These are phyloP conservation scores for Paraphoma chrysanthemicola DNA, from an alignment of 2,329 filamentous ascomycete species.

Conservation along the genomic window DNA sequence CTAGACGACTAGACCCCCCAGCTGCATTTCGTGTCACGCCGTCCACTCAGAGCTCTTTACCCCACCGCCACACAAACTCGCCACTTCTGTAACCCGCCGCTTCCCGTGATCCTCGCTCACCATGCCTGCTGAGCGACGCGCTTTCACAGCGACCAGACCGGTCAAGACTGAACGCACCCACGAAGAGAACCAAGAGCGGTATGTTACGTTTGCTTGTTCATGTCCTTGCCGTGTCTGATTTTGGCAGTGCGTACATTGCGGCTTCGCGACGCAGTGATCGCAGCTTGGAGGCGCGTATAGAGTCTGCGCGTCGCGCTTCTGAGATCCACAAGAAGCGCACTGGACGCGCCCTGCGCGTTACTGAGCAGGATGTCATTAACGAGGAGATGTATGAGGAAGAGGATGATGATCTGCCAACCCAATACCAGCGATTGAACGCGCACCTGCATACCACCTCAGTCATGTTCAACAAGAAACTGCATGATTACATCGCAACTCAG, in stretches of 20 bases:
- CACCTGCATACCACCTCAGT: constrained; percentile 67
- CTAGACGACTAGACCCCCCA: constrained; percentile 13
- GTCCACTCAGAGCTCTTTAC: background rate
- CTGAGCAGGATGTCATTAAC: constrained; percentile 83
- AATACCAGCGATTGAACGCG: constrained; percentile 68
- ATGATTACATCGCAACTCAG: constrained; percentile 64
- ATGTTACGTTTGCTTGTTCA: constrained; percentile 19
- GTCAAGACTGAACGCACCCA: constrained; percentile 76
- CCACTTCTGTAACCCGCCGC: constrained; percentile 13
- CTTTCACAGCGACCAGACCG: constrained; percentile 45
- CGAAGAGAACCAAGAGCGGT: constrained; percentile 80
- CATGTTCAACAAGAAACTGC: constrained; percentile 68
- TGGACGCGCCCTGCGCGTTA: constrained; percentile 80
- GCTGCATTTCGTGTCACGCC: constrained; percentile 1
- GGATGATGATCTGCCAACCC: constrained; percentile 77
- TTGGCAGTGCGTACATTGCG: constrained; percentile 81
- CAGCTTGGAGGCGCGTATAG: constrained; percentile 83
- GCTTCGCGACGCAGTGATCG: constrained; percentile 87
- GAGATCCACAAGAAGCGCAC: constrained; percentile 89
- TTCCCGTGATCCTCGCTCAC: constrained; percentile 7
- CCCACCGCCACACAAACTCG: constrained; percentile 18
- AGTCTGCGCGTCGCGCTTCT: constrained; percentile 88
- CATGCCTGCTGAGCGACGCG: constrained; percentile 51
- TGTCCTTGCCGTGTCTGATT: constrained; percentile 15
- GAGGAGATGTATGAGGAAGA: constrained; percentile 98